These are phyloP conservation scores for Durio zibethinus DNA, from an alignment of 345 rosid genomes.

Conservation along the genomic window DNA sequence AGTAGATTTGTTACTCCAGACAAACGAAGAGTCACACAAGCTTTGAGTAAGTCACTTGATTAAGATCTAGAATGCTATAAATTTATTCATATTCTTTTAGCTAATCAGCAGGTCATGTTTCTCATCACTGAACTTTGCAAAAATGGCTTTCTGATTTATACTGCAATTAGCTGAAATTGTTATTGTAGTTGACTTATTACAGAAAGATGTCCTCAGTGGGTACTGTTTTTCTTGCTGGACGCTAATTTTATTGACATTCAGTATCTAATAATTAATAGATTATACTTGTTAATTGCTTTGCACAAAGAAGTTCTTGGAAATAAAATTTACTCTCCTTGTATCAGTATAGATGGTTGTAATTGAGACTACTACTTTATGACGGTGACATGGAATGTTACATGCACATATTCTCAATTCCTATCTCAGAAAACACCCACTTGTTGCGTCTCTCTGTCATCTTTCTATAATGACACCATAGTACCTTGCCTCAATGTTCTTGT, in stretches of 20 bases:
- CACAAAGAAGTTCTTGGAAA: background rate
- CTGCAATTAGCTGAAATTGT: background rate
- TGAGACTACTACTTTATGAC: constrained; percentile 16
- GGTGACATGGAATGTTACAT: constrained; percentile 97
- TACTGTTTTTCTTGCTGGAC: background rate
- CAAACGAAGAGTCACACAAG: constrained; percentile 72
- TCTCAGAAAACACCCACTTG: constrained; percentile 73
- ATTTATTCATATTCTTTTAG: background rate
- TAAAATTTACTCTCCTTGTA: background rate
- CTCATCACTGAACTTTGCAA: background rate
- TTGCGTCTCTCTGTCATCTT: constrained; percentile 92
- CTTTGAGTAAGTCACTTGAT: constrained; percentile 59
- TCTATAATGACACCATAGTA: constrained; percentile 69
- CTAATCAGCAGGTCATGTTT: background rate
- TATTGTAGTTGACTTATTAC: background rate
- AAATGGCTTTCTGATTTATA: background rate
- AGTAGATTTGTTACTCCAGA: constrained; percentile 49
- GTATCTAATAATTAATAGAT: background rate
- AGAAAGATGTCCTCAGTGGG: background rate
- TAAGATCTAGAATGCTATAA: background rate
- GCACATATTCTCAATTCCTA: constrained; percentile 83
- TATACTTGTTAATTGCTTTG: background rate
- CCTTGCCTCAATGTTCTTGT: constrained; percentile 78
- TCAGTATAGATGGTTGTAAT: constrained; percentile 5
- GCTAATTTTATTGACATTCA: background rate